phyloP scores from a whole-genome alignment of 225 moss, liverwort and hornwort genomes.

The Polytrichum commune region DNA sequence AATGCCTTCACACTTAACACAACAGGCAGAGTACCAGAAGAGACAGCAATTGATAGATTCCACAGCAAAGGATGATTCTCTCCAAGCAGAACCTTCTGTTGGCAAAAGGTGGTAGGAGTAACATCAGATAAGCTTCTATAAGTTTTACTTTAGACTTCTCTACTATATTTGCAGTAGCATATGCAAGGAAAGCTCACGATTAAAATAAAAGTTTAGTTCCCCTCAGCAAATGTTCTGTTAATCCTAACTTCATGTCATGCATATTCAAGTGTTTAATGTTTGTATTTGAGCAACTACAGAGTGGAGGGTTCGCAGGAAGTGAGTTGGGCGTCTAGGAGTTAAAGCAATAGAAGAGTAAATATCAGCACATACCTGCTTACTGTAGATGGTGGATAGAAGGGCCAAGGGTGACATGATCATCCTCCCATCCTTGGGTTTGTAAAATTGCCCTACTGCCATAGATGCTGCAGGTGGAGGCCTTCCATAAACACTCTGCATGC shows the following conservation, averaged over 20 bases:
- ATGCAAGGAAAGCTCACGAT: no score
- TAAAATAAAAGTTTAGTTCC: no score
- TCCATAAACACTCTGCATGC: conserved; percentile 78
- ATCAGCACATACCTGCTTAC: conserved; percentile 56
- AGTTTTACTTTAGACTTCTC: no score
- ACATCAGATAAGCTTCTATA: background rate
- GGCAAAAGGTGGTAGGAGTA: conserved; percentile 11
- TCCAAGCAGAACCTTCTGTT: conserved; percentile 59
- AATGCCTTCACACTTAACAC: conserved; percentile 55
- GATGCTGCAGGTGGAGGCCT: conserved; percentile 94
- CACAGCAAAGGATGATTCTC: conserved; percentile 66
- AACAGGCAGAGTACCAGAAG: conserved; percentile 73
- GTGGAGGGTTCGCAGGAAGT: no score
- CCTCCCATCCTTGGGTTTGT: conserved; percentile 73
- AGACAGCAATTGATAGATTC: conserved; percentile 71
- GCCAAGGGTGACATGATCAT: conserved; percentile 77
- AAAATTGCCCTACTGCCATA: conserved; percentile 99
- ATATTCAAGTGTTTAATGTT: no score
- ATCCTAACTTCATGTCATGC: no score
- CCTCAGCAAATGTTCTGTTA: no score
- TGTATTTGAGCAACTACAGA: no score
- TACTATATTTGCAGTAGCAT: no score
- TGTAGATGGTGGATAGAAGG: conserved; percentile 64
- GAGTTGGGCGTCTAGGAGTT: no score
- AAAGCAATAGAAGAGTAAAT: no score